Percentiles rank a stretch among this genome's conserved stretches.
phyloP scores from a whole-genome alignment of 2,329 filamentous ascomycete species.

The Calonectria hongkongensis region DNA sequence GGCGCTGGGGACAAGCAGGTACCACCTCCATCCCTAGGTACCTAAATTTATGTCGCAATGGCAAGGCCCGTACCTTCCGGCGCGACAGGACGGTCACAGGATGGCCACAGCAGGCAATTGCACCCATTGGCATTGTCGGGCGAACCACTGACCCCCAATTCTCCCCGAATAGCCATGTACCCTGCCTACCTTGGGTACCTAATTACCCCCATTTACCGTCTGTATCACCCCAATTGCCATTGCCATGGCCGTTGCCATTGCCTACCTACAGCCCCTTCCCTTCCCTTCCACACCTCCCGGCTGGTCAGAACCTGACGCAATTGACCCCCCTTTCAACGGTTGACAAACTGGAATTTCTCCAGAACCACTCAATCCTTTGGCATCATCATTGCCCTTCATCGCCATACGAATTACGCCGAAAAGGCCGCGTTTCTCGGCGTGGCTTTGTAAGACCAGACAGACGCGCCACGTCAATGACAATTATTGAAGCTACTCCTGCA shows the following conservation, averaged over 20 bases:
- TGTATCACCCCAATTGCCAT: not conserved
- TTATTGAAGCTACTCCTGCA: conserved; percentile 16
- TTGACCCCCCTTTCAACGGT: conserved; percentile 25
- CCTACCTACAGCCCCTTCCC: not conserved
- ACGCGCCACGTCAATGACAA: conserved; percentile 18
- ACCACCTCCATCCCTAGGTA: not conserved
- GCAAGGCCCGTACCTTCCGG: conserved; percentile 18
- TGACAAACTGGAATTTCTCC: conserved; percentile 34
- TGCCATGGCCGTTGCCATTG: not conserved
- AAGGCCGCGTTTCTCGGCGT: conserved; percentile 27
- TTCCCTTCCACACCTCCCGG: conserved; percentile 10
- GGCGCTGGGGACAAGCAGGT: not conserved
- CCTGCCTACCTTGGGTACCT: conserved; percentile 10
- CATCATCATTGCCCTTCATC: conserved; percentile 32
- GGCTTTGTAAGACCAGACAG: conserved; percentile 30
- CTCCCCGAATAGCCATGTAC: not conserved
- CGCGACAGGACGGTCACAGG: conserved; percentile 7
- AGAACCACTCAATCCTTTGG: conserved; percentile 29
- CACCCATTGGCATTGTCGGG: conserved; percentile 18
- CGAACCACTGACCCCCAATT: conserved; percentile 32
- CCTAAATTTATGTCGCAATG: not conserved
- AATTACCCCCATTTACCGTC: conserved; percentile 11
- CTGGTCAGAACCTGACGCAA: conserved; percentile 38
- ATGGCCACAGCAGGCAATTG: conserved; percentile 22
- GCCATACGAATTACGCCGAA: conserved; percentile 24